These are phyloP conservation scores for Calonectria multiphialidica DNA, from an alignment of 2,329 filamentous ascomycete species.

Conservation along the genomic window DNA sequence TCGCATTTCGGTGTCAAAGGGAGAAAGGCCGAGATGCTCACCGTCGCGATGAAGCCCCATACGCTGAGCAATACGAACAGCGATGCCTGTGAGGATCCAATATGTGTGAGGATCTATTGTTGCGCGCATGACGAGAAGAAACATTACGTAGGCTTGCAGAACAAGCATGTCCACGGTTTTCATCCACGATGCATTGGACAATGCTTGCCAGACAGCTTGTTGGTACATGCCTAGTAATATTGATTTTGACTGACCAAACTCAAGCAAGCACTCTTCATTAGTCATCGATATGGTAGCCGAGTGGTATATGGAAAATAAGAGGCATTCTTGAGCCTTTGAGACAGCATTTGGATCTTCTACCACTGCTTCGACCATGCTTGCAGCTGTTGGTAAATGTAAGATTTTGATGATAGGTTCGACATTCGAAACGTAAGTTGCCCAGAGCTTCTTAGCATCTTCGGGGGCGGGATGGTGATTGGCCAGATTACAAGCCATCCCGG, in stretches of 20 bases:
- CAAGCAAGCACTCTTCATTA: not conserved
- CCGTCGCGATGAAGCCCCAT: constrained; percentile 66
- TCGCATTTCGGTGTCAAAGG: constrained; percentile 66
- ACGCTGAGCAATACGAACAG: constrained; percentile 64
- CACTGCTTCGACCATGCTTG: not conserved
- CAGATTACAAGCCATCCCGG: not conserved
- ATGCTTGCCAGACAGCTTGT: not conserved
- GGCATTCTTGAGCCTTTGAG: not conserved
- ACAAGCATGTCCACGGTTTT: not conserved
- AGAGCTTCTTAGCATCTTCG: not conserved
- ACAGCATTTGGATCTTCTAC: not conserved
- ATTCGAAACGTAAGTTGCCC: not conserved
- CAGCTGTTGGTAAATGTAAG: not conserved
- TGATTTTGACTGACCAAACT: not conserved
- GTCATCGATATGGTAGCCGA: not conserved
- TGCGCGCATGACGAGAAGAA: not conserved
- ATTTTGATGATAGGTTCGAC: not conserved
- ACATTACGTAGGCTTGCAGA: not conserved
- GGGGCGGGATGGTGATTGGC: not conserved
- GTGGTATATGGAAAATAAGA: not conserved
- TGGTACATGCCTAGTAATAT: not conserved
- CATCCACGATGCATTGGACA: not conserved
- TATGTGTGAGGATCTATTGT: not conserved
- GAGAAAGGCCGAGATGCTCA: constrained; percentile 43
- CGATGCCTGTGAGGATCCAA: constrained; percentile 56